Evolutionary conservation across 306 rosid genomes (phyloP), one percentile per base, ranked within the genome.

Genomic region (Vigna unguiculata): DNA sequence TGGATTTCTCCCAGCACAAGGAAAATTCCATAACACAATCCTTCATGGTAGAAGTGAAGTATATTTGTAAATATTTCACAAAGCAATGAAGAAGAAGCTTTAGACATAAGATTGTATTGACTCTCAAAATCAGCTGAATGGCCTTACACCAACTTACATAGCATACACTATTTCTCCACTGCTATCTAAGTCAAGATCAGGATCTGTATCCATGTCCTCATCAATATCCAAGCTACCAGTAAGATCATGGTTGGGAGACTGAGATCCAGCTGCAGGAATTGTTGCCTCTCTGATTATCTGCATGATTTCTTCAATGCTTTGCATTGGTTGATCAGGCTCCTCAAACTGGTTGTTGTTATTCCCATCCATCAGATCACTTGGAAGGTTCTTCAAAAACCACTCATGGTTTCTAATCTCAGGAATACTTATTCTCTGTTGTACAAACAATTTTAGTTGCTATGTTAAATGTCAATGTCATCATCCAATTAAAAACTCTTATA

Each of bases 121-220:
- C 12, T 40, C 45, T 40, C 45, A 40, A 40, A 40, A 9, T 40
- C 3, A 40, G 13, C 3, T 40, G 12, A 40, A 40, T 40, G 45
- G 3, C 10, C 45, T 40, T 40, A 12, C 45, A 40, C 45, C 77
- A 38, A 1, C 25, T 87, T 86, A 92, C 90, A 95, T 76, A 54
- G 98, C 98, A 80, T 90, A 95, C 0, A 95, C 95, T 59, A 89
- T 85, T 74, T 94, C 97, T 68, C 98, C 97, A 15, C 96, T 95
- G 86, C 97, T 95, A 83, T 95, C 97, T 9, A 88, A 72, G 76
- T 95, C 97, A 40, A 95, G 90, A 61, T 95, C 97, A 3, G 96
- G 91, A 77, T 92, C 98, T 1, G 86, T 63, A 64, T 94, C 98
- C 98, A 90, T 92, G 85, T 95, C 97, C 4, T 92, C 93, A 15